Percentiles rank a stretch among this genome's conserved stretches.
Evolutionary conservation across 2,329 filamentous ascomycete genomes (phyloP).

Genomic region (Colletotrichum liaoningense): DNA sequence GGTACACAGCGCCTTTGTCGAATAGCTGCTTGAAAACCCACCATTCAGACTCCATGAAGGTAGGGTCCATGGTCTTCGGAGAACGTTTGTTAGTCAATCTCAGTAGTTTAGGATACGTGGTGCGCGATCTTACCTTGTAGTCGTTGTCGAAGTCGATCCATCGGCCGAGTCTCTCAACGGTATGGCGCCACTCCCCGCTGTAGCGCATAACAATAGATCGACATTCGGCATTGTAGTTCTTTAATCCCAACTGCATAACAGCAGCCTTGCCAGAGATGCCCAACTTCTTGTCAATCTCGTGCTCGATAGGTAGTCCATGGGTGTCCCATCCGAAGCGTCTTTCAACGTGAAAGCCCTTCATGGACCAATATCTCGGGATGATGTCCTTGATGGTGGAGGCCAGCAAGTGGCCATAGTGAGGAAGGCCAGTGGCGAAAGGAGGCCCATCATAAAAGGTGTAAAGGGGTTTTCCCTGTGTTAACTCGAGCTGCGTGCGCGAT

Average conservation of each 20-base stretch:
- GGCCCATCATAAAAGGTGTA: conserved; percentile 97
- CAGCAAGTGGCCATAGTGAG: conserved; percentile 79
- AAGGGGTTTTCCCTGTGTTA: conserved; percentile 82
- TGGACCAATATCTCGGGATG: conserved; percentile 95
- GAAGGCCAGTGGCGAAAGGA: conserved; percentile 79
- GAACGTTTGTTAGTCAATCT: conserved; percentile 31
- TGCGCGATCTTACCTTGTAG: conserved; percentile 75
- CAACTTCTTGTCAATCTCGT: conserved; percentile 97
- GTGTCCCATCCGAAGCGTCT: conserved; percentile 95
- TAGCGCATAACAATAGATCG: conserved; percentile 94
- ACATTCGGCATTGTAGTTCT: conserved; percentile 92
- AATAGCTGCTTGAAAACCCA: conserved; percentile 97
- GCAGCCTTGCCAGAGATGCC: conserved; percentile 89
- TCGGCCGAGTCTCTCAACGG: conserved; percentile 87
- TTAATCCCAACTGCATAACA: conserved; percentile 86
- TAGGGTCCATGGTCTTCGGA: conserved; percentile 87
- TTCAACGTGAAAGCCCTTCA: conserved; percentile 95
- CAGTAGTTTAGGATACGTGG: background rate
- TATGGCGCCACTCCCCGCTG: conserved; percentile 86
- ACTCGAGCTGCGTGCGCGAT: conserved; percentile 66
- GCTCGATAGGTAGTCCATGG: conserved; percentile 93
- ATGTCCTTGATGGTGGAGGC: conserved; percentile 98
- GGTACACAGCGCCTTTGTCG: conserved; percentile 90
- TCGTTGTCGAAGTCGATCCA: conserved; percentile 99
- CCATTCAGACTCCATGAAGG: conserved; percentile 96